These are phyloP conservation scores for Mucor saturninus DNA, from an alignment of 371 early-diverging fungal genomes.

Conservation along the genomic window DNA sequence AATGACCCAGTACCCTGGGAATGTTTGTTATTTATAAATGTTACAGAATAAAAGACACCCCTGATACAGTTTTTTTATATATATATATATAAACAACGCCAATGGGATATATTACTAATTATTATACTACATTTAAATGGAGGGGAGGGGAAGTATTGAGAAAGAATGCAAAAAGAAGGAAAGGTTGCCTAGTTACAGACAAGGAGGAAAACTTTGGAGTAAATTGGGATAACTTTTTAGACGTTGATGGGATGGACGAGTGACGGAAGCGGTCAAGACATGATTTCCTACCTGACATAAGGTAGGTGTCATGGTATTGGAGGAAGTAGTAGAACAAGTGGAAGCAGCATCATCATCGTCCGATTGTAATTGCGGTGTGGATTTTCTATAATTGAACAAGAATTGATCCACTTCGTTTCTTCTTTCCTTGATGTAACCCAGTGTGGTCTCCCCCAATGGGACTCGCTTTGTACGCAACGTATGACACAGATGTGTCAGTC, in stretches of 20 bases:
- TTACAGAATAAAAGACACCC: too few species aligned
- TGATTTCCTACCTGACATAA: slow-evolving; percentile 35
- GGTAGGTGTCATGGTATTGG: slow-evolving; percentile 7
- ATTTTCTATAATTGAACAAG: slow-evolving; percentile 8
- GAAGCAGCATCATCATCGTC: slow-evolving; percentile 15
- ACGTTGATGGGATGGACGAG: slow-evolving; percentile 40
- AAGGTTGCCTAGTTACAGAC: slow-evolving; percentile 2
- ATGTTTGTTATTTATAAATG: too few species aligned
- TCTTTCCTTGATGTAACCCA: slow-evolving; percentile 11
- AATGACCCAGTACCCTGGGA: too few species aligned
- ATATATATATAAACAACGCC: background rate
- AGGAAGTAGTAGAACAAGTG: slow-evolving; percentile 9
- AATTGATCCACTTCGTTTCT: slow-evolving; percentile 21
- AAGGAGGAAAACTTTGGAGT: slow-evolving; percentile 28
- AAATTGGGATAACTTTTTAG: slow-evolving; percentile 46
- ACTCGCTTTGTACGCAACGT: slow-evolving; percentile 4
- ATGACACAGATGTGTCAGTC: slow-evolving; percentile 18
- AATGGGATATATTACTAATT: too few species aligned
- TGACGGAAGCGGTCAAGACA: slow-evolving; percentile 47
- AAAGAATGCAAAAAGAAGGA: background rate
- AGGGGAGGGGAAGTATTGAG: background rate
- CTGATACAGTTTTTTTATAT: background rate
- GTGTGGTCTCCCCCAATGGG: slow-evolving; percentile 9
- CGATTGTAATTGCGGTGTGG: slow-evolving; percentile 6
- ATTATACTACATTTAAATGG: too few species aligned